Evolutionary conservation across 2,329 filamentous ascomycete species (phyloP), one percentile per base, ranked within the genome.

Genomic region (Pleomassaria siparia): DNA sequence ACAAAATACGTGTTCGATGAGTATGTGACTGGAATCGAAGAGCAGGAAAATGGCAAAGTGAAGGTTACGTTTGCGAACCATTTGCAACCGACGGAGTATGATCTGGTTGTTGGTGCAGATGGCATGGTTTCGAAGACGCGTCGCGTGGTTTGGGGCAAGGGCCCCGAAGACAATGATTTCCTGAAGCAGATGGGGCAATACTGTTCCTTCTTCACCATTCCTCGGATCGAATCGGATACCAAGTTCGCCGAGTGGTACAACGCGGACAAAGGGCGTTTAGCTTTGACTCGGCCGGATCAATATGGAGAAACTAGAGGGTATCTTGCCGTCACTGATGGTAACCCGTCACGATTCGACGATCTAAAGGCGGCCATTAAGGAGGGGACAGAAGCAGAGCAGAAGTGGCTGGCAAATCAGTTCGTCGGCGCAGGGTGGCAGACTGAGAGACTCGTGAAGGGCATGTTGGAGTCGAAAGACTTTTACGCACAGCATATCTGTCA

Each of bases 31-130:
- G 55, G 48, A 28, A 59, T 72, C 13, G 57, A 69, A 6, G 56
- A 76, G 42, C 47, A 67, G 2, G 59, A 63, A 0, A 39, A 66
- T 3, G 43, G 44, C 0, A 54, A 55, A 1, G 72, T 79, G 0
- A 54, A 63, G 2, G 72, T 74, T 0, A 47, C 48, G 1, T 75
- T 82, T 47, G 48, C 56, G 4, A 64, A 66, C 15, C 42, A 43
- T 15, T 15, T 24, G 13, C 48, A 52, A 5, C 43, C 48, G 1
- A 62, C 66, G 0, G 67, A 80, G 48, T 83, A 72, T 39, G 79
- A 83, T 54, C 56, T 83, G 0, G 53, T 83, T 1, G 73, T 83
- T 35, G 79, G 76, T 2, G 79, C 80, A 0, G 81, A 83, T 50
- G 81, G 81, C 0, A 71, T 76, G 37, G 67, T 74, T 5, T 81